These are phyloP conservation scores for Trametes villosa DNA, from an alignment of 768 basidiomycete species.

Conservation along the genomic window DNA sequence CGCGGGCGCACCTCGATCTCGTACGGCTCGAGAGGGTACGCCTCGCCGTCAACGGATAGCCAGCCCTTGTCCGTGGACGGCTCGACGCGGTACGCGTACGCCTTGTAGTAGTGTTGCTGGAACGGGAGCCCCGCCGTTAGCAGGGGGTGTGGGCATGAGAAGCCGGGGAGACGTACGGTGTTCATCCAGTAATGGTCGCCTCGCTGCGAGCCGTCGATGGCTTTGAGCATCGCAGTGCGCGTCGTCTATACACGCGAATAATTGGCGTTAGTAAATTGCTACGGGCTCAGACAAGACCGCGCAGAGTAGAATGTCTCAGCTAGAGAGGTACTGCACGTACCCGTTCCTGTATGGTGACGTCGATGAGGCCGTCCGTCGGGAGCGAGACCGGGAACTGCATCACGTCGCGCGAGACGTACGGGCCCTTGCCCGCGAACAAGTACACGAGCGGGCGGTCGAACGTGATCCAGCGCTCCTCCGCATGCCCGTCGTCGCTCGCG, in stretches of 20 bases:
- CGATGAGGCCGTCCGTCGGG: slow-evolving; percentile 79
- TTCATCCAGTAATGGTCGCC: slow-evolving; percentile 68
- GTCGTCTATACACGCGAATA: slow-evolving; percentile 51
- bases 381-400: slow-evolving; percentile 86
- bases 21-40: slow-evolving; percentile 72
- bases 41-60: slow-evolving; percentile 80
- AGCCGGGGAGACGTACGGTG: slow-evolving; percentile 52
- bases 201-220: slow-evolving; percentile 62
- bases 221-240: slow-evolving; percentile 53
- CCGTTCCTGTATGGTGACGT: slow-evolving; percentile 65
- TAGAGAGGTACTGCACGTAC: slow-evolving; percentile 44
- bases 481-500: slow-evolving; percentile 47
- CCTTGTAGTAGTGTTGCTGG: slow-evolving; percentile 76
- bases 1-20: slow-evolving; percentile 77
- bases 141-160: neutral
- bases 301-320: neutral
- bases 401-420: slow-evolving; percentile 70
- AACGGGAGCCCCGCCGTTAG: neutral
- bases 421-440: slow-evolving; percentile 79
- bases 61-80: slow-evolving; percentile 57
- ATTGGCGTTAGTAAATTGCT: too few relatives aligned
- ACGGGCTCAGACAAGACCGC: too few relatives aligned
- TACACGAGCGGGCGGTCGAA: slow-evolving; percentile 71
- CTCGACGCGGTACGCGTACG: slow-evolving; percentile 71
- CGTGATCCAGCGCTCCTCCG: slow-evolving; percentile 68